Percentiles rank a stretch among this genome's conserved stretches.
Conservation (phyloP, 1,284 basidiomycete genomes). For the Exsudoporus floridanus region DNA sequence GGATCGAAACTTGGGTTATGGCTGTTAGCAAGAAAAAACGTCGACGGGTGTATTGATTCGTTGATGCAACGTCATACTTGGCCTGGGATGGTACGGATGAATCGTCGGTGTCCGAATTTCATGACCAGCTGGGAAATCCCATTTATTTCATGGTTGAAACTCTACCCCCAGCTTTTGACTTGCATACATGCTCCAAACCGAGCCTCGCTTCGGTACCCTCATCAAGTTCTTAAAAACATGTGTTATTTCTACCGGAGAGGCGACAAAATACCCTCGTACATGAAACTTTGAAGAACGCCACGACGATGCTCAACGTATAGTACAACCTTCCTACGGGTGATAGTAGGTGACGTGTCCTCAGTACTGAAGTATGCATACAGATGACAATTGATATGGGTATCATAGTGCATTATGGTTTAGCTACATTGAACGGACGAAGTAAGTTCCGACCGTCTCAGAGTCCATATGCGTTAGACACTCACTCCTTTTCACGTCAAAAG, state of each 20-base stretch:
- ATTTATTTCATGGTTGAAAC: no score
- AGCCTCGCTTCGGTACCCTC: no score
- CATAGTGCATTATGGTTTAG: slow-evolving; percentile 19
- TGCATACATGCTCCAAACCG: neutral
- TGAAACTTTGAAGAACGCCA: neutral
- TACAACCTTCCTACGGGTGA: slow-evolving; percentile 19
- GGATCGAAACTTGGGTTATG: no score
- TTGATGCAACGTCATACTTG: no score
- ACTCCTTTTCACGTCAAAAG: slow-evolving; percentile 29
- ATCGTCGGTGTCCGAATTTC: no score
- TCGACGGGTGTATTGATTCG: no score
- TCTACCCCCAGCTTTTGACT: neutral
- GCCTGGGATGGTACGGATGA: no score
- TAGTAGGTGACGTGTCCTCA: slow-evolving; percentile 12
- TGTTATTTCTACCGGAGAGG: slow-evolving; percentile 2
- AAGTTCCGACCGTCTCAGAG: slow-evolving; percentile 6
- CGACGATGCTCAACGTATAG: slow-evolving; percentile 11
- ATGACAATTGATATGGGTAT: slow-evolving; percentile 32
- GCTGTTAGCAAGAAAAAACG: no score
- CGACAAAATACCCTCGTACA: neutral
- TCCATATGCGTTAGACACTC: slow-evolving; percentile 11
- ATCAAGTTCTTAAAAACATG: neutral
- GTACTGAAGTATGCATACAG: slow-evolving; percentile 34
- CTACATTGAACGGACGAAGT: slow-evolving; percentile 12
- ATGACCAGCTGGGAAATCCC: no score